phyloP scores from a whole-genome alignment of 169 alveolate genomes.

The Plasmodium chabaudi region DNA sequence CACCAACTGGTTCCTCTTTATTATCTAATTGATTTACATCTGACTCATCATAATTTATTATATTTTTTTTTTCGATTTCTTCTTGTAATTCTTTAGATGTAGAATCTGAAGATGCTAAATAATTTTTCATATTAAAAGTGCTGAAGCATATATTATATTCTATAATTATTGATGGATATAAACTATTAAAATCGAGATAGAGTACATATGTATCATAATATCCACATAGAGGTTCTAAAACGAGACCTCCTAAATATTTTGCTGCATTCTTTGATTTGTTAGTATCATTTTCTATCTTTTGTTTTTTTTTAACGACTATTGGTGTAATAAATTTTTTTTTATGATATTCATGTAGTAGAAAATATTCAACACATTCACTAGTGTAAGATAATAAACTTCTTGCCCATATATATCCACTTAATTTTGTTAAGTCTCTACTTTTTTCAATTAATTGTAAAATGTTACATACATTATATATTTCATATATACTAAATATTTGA shows the following conservation, averaged over 20 bases:
- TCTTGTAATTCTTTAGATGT: constrained; percentile 49
- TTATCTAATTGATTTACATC: constrained; percentile 80
- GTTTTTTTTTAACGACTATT: constrained; percentile 9
- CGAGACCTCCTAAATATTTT: constrained; percentile 97
- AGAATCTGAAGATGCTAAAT: background rate
- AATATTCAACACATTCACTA: constrained; percentile 94
- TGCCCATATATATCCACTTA: constrained; percentile 94
- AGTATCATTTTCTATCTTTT: constrained; percentile 43
- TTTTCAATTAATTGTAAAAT: constrained; percentile 90
- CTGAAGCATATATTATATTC: constrained; percentile 99
- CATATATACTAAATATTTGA: constrained; percentile 49
- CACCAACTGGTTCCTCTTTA: constrained; percentile 78
- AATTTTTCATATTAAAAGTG: constrained; percentile 85
- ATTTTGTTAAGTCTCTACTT: constrained; percentile 92
- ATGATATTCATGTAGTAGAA: constrained; percentile 92
- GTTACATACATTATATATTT: constrained; percentile 61
- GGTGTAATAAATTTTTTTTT: constrained; percentile 90
- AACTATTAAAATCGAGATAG: constrained; percentile 97
- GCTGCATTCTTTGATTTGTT: constrained; percentile 44
- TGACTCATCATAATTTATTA: background rate
- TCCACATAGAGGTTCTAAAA: constrained; percentile 98
- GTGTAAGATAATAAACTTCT: constrained; percentile 87
- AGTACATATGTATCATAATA: constrained; percentile 96
- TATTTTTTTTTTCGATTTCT: constrained; percentile 79
- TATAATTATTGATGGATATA: constrained; percentile 99